Base-by-base conservation (phyloP, 2,329 filamentous ascomycete genomes). In the Metarhizium album region DNA sequence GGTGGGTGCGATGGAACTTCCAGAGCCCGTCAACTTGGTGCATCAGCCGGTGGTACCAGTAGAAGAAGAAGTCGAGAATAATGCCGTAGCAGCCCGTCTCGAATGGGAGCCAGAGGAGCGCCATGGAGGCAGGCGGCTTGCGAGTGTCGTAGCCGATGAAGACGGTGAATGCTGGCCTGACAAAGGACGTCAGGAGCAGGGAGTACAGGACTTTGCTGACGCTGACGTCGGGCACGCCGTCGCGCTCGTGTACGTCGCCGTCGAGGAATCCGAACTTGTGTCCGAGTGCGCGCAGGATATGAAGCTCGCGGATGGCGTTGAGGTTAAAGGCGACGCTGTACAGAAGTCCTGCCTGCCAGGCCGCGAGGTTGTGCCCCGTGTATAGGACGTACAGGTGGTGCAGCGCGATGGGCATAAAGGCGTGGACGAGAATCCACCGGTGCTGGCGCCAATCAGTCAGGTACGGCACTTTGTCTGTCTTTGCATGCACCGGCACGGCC, bases 11-110 rank as follows among this genome's bases (percentile, higher is more conserved):
- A 38, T 52, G 51, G 16, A 47, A 52, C 37, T 52, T 49, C 51
- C 51, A 52, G 4, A 52, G 45, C 1, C 47, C 22, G 8, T 43
- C 7, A 3, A 52, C 51, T 13, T 52, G 47, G 5, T 52, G 51
- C 51, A 52, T 52, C 22, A 52, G 37, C n/a, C 51, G 14, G 35
- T 52, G 51, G n/a, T 52, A 52, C 51, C 51, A 52, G 43, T 52
- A 52, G 51, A 52, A 52, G 29, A 47, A 52, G 23, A 52, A 52
- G 29, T 52, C 51, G 3, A 52, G 51, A 11, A 52, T 43, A 29
- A 52, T 45, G 0, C 24, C 47, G 13, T 52, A 52, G 22, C 29
- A 20, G 13, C 51, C 51, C 8, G 29, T 43, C n/a, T 52, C 47
- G 11, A 29, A 29, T 9, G 27, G 27, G 11, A 29, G 27, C 27